These are phyloP conservation scores for Naematelia encephala DNA, from an alignment of 768 basidiomycete genomes.

Conservation along the genomic window DNA sequence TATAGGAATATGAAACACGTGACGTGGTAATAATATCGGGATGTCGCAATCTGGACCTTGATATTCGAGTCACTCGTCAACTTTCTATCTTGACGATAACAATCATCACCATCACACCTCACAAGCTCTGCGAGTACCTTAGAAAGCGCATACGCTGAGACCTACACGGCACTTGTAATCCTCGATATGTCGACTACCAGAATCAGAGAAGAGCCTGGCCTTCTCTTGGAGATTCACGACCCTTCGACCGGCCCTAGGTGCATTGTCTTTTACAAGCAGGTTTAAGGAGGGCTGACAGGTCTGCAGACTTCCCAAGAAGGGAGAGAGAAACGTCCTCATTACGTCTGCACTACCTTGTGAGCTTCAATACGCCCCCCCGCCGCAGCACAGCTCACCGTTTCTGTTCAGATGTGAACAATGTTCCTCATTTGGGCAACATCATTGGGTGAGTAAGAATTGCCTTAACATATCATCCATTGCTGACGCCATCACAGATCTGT, in stretches of 20 bases:
- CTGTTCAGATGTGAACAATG: constrained; percentile 66
- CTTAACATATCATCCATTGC: not conserved
- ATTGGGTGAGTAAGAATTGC: constrained; percentile 26
- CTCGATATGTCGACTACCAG: not conserved
- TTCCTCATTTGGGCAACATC: constrained; percentile 80
- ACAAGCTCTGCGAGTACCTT: too few relatives aligned
- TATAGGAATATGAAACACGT: not conserved
- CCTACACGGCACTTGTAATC: not conserved
- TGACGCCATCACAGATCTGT: constrained; percentile 80
- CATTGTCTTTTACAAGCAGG: constrained; percentile 21
- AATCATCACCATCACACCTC: too few relatives aligned
- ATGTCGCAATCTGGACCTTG: not conserved
- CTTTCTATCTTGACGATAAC: too few relatives aligned
- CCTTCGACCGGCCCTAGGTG: constrained; percentile 55
- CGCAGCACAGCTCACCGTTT: not conserved
- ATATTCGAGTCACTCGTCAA: not conserved
- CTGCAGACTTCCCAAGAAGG: constrained; percentile 69
- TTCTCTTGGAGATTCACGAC: constrained; percentile 55
- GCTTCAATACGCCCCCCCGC: constrained; percentile 4
- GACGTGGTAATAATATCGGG: not conserved
- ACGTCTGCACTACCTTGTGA: constrained; percentile 81
- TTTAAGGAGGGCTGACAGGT: constrained; percentile 1
- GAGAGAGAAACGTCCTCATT: constrained; percentile 82
- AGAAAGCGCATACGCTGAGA: too few relatives aligned
- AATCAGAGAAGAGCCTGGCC: constrained; percentile 53